phyloP scores from a whole-genome alignment of 306 rosid species.

The Hippophae tibetana region DNA sequence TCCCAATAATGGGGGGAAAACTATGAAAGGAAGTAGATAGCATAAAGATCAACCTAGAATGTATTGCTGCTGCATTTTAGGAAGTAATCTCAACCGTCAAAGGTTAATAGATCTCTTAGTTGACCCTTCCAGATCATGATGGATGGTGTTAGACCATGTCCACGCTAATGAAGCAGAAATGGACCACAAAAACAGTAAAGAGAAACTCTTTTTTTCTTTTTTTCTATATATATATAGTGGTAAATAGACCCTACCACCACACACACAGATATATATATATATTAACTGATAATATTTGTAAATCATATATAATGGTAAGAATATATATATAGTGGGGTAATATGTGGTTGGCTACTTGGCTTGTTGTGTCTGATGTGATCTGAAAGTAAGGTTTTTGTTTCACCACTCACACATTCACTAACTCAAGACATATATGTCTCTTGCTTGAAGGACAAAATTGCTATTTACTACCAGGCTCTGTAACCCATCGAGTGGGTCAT shows the following conservation, averaged over 20 bases:
- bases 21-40: neutral
- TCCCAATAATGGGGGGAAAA: neutral
- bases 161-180: conserved; percentile 37
- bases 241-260: conserved; percentile 31
- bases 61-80: neutral
- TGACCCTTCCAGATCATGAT: conserved; percentile 41
- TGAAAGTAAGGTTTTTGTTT: conserved; percentile 27
- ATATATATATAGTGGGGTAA: conserved; percentile 22
- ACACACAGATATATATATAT: neutral
- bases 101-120: conserved; percentile 10
- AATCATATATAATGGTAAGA: conserved; percentile 4
- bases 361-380: conserved; percentile 32
- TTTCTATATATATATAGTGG: conserved; percentile 23
- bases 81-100: conserved; percentile 18
- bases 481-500: conserved; percentile 36
- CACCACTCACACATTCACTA: conserved; percentile 16
- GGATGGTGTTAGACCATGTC: conserved; percentile 66
- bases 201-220: neutral
- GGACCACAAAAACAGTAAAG: conserved; percentile 22
- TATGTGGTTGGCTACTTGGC: conserved; percentile 30
- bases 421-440: conserved; percentile 24
- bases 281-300: too few species aligned
- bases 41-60: neutral
- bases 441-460: conserved; percentile 26
- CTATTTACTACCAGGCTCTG: conserved; percentile 30